Evolutionary conservation across 257 asterid species (phyloP).

Genomic region (Ehretia macrophylla): DNA sequence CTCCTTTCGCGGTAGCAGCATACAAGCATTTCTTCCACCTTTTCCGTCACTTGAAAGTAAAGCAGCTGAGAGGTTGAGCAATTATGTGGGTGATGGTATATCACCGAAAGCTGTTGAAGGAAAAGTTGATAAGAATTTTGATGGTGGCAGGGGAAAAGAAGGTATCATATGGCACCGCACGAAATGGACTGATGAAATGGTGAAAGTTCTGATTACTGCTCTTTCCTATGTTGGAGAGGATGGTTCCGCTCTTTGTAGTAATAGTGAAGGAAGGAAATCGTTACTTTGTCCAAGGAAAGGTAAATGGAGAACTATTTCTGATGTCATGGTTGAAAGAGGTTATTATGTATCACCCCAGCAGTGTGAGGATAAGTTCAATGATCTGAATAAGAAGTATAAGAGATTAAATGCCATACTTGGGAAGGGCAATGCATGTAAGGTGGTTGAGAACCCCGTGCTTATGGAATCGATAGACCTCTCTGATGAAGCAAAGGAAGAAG

Average conservation of each 20-base stretch:
- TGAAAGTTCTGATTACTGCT: constrained; percentile 43
- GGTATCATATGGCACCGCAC: constrained; percentile 29
- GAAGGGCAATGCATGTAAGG: constrained; percentile 16
- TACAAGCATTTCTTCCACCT: constrained; percentile 16
- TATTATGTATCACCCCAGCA: constrained; percentile 53
- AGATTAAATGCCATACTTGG: constrained; percentile 43
- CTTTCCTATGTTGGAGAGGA: constrained; percentile 32
- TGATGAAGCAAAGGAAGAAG: constrained; percentile 26
- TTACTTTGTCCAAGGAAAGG: constrained; percentile 25
- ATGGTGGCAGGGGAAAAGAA: constrained; percentile 14
- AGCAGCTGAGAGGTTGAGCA: constrained; percentile 8
- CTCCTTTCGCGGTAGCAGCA: constrained; percentile 15
- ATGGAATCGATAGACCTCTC: constrained; percentile 28
- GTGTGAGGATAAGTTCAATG: constrained; percentile 61
- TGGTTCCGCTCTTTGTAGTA: constrained; percentile 1
- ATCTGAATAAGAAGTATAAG: constrained; percentile 44
- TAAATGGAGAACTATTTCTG: constrained; percentile 54
- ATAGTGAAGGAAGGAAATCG: constrained; percentile 7
- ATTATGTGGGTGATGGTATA: constrained; percentile 2
- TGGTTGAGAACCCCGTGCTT: constrained; percentile 37
- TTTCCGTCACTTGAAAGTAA: constrained; percentile 2
- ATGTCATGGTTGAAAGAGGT: constrained; percentile 40
- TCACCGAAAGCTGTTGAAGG: constrained; percentile 5
- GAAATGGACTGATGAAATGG: constrained; percentile 56
- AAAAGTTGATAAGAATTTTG: constrained; percentile 1